Percentiles rank a stretch among this genome's conserved stretches.
phyloP scores from a whole-genome alignment of 495 filamentous ascomycete species.

The Xylaria cubensis region DNA sequence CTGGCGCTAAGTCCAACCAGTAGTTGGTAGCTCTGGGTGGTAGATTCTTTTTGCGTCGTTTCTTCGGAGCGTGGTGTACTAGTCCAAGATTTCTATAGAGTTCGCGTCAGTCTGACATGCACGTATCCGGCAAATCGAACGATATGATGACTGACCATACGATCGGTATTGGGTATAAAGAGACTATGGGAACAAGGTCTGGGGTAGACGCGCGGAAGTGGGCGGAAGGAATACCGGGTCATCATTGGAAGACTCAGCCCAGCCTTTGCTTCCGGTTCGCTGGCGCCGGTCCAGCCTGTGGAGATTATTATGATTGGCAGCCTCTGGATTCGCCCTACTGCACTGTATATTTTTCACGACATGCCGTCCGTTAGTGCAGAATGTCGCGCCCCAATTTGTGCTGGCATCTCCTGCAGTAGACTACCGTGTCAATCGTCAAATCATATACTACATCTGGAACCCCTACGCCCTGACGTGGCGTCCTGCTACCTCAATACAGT shows the following conservation, averaged over 20 bases:
- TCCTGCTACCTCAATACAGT: constrained; percentile 12
- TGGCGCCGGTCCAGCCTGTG: background rate
- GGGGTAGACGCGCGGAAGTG: constrained; percentile 25
- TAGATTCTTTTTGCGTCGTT: background rate
- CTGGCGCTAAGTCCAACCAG: background rate
- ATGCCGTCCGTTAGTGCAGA: constrained; percentile 12
- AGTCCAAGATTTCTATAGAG: background rate
- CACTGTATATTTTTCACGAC: constrained; percentile 5
- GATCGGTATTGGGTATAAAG: background rate
- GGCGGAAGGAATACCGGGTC: constrained; percentile 12
- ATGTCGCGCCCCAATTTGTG: constrained; percentile 1
- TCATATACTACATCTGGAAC: background rate
- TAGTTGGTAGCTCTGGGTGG: background rate
- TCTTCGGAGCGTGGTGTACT: background rate
- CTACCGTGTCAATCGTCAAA: background rate
- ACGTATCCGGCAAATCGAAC: constrained; percentile 13
- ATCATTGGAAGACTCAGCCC: background rate
- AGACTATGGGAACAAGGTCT: background rate
- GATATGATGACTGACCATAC: constrained; percentile 2
- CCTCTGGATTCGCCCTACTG: background rate
- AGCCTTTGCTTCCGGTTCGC: constrained; percentile 22
- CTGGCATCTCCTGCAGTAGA: constrained; percentile 11
- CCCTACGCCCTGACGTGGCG: constrained; percentile 6
- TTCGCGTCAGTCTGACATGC: background rate
- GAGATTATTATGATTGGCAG: background rate